A percentile compares a stretch with the other conserved stretches of the same genome.
Conservation (phyloP, 1,139 yeast genomes). For the Suhomyces maxii region DNA sequence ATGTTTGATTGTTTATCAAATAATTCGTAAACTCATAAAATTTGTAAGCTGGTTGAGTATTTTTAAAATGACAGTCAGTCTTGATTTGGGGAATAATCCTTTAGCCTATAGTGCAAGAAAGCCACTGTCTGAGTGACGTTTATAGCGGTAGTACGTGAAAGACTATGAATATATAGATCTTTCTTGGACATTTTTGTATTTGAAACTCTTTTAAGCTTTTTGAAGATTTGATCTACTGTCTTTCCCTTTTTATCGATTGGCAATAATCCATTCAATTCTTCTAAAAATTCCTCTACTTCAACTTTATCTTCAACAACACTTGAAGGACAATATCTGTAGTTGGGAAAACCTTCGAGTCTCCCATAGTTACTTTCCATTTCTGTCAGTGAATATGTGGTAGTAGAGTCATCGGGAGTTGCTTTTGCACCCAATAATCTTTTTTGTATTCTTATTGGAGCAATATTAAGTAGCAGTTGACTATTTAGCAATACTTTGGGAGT, state of each 20-base stretch:
- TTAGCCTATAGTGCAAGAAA: slow-evolving; percentile 21
- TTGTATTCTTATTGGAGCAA: background rate
- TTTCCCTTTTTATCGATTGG: background rate
- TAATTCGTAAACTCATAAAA: too few relatives aligned
- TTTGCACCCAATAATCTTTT: background rate
- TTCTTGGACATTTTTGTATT: slow-evolving; percentile 7
- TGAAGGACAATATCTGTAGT: slow-evolving; percentile 2
- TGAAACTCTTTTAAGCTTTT: background rate
- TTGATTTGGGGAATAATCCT: slow-evolving; percentile 1
- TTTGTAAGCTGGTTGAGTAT: too few relatives aligned
- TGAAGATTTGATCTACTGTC: background rate
- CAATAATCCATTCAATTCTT: background rate
- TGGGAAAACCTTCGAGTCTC: background rate
- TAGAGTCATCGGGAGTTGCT: background rate
- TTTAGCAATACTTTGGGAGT: background rate
- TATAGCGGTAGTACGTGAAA: slow-evolving; percentile 18
- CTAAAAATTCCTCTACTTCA: background rate
- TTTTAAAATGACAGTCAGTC: too few relatives aligned
- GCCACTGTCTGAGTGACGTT: slow-evolving; percentile 22
- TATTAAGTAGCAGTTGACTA: background rate
- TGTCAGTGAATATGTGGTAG: background rate
- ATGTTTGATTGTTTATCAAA: too few relatives aligned
- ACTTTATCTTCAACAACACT: background rate
- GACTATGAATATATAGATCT: slow-evolving; percentile 15
- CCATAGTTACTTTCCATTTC: background rate